A percentile compares a stretch with the other conserved stretches of the same genome.
phyloP scores from a whole-genome alignment of 768 basidiomycete species.

The Xerocomellus amylosporus region DNA sequence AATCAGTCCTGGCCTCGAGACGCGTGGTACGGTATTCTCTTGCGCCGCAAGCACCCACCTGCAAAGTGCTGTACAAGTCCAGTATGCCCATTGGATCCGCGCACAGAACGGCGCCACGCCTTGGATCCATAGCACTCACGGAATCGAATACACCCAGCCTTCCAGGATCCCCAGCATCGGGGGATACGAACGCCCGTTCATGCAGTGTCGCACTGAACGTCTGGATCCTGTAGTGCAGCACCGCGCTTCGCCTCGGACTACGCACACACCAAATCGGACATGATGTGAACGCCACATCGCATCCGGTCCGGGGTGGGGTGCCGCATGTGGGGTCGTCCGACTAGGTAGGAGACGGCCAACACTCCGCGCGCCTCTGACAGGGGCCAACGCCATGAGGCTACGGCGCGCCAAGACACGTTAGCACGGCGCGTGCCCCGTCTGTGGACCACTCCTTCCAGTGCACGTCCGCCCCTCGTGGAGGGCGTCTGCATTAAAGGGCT shows the following conservation, averaged over 20 bases:
- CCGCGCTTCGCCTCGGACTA: conserved; percentile 22
- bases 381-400: conserved; percentile 20
- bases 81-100: conserved; percentile 9
- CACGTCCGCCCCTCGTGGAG: conserved; percentile 1
- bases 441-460: background rate
- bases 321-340: conserved; percentile 6
- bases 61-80: background rate
- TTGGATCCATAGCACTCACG: background rate
- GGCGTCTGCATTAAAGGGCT: background rate
- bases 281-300: conserved; percentile 12
- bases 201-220: background rate
- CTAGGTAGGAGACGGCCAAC: background rate
- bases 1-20: background rate
- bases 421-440: conserved; percentile 5
- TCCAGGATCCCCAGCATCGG: background rate
- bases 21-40: conserved; percentile 1
- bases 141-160: conserved; percentile 1
- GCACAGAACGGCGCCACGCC: background rate
- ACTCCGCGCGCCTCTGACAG: background rate
- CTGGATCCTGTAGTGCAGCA: conserved; percentile 4
- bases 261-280: background rate
- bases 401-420: conserved; percentile 13
- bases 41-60: background rate
- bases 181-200: background rate
- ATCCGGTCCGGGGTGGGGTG: background rate